A percentile compares a stretch with the other conserved stretches of the same genome.
Evolutionary conservation across 2,329 filamentous ascomycete genomes (phyloP).

Genomic region (Diplodia intermedia): DNA sequence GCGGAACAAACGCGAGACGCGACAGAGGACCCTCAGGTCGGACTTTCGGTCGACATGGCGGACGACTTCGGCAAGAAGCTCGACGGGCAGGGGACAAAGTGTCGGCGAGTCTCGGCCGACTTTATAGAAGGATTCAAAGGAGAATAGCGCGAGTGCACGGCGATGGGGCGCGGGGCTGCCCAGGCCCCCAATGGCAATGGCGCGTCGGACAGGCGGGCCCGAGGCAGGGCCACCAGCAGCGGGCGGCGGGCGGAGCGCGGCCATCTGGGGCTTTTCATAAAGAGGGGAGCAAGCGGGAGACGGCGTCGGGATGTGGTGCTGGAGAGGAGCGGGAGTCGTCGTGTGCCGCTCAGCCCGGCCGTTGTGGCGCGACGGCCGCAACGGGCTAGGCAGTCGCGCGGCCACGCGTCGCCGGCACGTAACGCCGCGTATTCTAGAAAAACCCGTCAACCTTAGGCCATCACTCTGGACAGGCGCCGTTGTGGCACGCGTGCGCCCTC

Average conservation of each 20-base stretch:
- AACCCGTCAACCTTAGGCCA: not conserved
- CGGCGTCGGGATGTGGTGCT: no score
- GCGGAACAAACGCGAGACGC: not conserved
- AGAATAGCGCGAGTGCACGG: not conserved
- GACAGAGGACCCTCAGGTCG: not conserved
- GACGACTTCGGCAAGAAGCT: not conserved
- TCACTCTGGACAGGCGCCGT: not conserved
- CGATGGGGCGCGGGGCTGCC: constrained; percentile 4
- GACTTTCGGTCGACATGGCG: not conserved
- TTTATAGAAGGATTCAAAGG: not conserved
- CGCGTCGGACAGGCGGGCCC: not conserved
- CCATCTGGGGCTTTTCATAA: not conserved
- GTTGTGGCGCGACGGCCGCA: not conserved
- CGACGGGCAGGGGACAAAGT: not conserved
- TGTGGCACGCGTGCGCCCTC: not conserved
- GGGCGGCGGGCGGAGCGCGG: not conserved
- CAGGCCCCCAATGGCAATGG: not conserved
- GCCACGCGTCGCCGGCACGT: constrained; percentile 23
- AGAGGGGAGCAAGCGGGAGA: no score
- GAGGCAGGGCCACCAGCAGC: not conserved
- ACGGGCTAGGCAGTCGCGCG: not conserved
- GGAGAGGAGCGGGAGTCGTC: not conserved
- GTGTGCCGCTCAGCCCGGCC: not conserved
- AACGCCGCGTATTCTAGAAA: constrained; percentile 16
- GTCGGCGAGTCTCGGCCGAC: not conserved